phyloP scores from a whole-genome alignment of 2,329 filamentous ascomycete species.

The Rutstroemia sp. region DNA sequence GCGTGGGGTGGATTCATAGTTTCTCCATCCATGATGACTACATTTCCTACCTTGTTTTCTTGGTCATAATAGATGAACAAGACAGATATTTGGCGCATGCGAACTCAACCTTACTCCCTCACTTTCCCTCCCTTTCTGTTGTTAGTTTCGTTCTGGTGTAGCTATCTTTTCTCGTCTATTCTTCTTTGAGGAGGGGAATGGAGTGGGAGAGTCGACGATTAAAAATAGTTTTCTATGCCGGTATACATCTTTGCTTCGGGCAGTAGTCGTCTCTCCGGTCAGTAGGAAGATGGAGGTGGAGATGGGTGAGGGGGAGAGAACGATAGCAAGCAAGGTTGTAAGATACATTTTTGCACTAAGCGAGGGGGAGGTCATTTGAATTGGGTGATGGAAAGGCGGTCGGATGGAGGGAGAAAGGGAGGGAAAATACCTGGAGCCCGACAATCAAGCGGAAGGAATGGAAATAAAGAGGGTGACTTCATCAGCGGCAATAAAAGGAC shows the following conservation, averaged over 20 bases:
- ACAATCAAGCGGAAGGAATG: background rate
- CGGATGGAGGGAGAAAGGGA: background rate
- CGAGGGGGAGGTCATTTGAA: background rate
- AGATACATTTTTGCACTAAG: background rate
- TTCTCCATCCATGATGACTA: background rate
- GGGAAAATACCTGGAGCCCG: background rate
- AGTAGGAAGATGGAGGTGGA: too few species aligned
- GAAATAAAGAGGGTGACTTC: background rate
- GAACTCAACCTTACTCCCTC: background rate
- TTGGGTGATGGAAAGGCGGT: background rate
- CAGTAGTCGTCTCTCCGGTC: too few species aligned
- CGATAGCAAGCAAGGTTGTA: background rate
- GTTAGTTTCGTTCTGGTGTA: background rate
- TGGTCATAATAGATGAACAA: background rate
- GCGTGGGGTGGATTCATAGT: background rate
- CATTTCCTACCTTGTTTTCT: background rate
- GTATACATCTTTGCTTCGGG: too few species aligned
- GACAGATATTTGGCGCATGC: background rate
- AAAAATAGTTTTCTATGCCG: too few species aligned
- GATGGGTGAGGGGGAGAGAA: background rate
- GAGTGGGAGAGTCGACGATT: background rate
- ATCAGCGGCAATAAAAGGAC: too few species aligned
- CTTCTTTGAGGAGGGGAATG: background rate
- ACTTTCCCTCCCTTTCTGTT: background rate
- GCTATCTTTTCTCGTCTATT: background rate